Evolutionary conservation across 495 filamentous ascomycete species (phyloP).

Genomic region (Alectoria sarmentosa): DNA sequence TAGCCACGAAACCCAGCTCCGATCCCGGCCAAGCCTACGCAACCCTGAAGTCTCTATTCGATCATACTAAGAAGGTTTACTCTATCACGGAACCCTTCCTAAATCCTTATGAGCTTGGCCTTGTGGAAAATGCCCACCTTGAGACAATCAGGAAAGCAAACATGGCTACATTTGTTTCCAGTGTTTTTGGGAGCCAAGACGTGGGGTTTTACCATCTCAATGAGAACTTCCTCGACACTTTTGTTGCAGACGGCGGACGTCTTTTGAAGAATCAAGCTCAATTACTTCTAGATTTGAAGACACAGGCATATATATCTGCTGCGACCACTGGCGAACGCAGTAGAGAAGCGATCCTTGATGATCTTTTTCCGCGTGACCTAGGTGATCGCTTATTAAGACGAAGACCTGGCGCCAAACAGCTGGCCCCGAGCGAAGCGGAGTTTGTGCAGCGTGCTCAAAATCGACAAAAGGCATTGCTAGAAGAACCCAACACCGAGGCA

Average conservation of each 20-base stretch:
- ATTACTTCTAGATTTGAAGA: constrained; percentile 77
- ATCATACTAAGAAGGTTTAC: constrained; percentile 74
- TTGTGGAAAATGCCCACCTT: constrained; percentile 58
- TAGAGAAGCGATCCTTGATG: constrained; percentile 60
- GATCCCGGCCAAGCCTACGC: constrained; percentile 76
- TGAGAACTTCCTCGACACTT: constrained; percentile 76
- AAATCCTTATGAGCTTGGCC: constrained; percentile 61
- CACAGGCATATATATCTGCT: constrained; percentile 73
- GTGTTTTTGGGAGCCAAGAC: constrained; percentile 76
- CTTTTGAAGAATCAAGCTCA: constrained; percentile 64
- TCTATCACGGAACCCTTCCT: constrained; percentile 64
- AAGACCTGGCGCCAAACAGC: constrained; percentile 54
- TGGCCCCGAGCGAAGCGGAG: constrained; percentile 66
- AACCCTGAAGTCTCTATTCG: constrained; percentile 71
- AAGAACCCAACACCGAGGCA: constrained; percentile 53
- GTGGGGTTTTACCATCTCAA: constrained; percentile 78
- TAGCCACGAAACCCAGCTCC: constrained; percentile 64
- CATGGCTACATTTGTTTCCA: constrained; percentile 75
- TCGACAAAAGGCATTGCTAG: constrained; percentile 59
- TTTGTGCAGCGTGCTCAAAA: constrained; percentile 59
- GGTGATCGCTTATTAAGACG: constrained; percentile 56
- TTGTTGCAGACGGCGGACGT: constrained; percentile 67
- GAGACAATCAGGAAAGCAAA: constrained; percentile 81
- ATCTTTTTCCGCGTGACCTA: constrained; percentile 65
- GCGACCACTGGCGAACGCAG: constrained; percentile 56